Evolutionary conservation across 345 rosid genomes (phyloP), one percentile per base, ranked within the genome.

Genomic region (Murraya koenigii): DNA sequence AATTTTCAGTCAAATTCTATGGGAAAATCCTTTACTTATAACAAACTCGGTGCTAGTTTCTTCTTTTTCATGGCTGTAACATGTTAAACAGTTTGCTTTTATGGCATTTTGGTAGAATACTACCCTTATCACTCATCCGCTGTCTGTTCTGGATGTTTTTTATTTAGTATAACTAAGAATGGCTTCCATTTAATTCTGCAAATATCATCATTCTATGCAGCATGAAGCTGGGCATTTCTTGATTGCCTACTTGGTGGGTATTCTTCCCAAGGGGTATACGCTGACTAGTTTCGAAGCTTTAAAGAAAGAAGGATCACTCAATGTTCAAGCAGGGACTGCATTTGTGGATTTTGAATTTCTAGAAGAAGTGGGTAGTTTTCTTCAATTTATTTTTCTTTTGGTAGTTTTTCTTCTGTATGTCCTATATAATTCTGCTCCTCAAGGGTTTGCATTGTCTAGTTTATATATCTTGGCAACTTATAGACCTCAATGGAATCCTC

Each of bases 151-250:
- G 49, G 17, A 0, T 13, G 3, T 13, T 13, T 44, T 44, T 36
- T 69, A 25, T 79, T 64, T 26, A 19, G 1, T 25, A 54, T 20
- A 20, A 56, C 5, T 22, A 36, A 26, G 41, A 67, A 55, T 19
- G 56, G 7, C 10, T 39, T 66, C 19, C 11, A 1, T 8, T n/a
- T 56, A 36, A 59, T 59, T 38, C 23, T 55, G 65, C 13, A 59
- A 78, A 4, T 20, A 55, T 44, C 35, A 69, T 69, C 35, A 66
- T 55, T 17, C 49, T 75, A 39, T 75, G 84, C 86, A 95, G 98
- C 99, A 93, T 66, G 99, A 95, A 88, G 98, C 98, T 60, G 97
- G 98, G n/a, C 98, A 95, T 88, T 92, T 93, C 95, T 84, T 93
- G 81, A 86, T 95, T 54, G 97, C 98, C 22, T 95, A 93, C 82